These are phyloP conservation scores for Populus hybrid DNA, from an alignment of 441 rosid species.

Conservation along the genomic window DNA sequence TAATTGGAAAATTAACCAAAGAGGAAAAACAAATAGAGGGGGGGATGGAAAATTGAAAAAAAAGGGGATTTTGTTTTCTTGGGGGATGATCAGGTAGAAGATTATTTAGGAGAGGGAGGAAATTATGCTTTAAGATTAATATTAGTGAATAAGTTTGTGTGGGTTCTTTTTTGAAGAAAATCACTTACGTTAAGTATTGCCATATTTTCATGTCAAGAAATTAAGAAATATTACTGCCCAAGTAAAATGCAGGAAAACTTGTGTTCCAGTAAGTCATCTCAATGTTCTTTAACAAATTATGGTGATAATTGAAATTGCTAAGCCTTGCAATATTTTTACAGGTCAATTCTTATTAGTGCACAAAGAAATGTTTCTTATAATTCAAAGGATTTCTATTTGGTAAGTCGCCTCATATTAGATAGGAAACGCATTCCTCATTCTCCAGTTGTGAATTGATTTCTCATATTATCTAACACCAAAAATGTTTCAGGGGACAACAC, in stretches of 20 bases:
- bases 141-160: not conserved
- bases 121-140: not conserved
- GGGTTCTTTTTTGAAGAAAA: not conserved
- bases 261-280: not conserved
- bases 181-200: not conserved
- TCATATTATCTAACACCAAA: not conserved
- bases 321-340: slow-evolving; percentile 18
- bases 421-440: too few relatives aligned
- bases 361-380: slow-evolving; percentile 32
- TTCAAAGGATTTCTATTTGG: slow-evolving; percentile 30
- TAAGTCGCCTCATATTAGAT: slow-evolving; percentile 3
- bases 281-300: not conserved
- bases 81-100: not conserved
- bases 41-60: not conserved
- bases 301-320: not conserved
- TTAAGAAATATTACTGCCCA: not conserved
- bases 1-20: not conserved
- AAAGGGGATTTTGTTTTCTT: not conserved
- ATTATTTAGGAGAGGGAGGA: not conserved
- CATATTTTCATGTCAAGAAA: not conserved
- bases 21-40: not conserved
- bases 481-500: slow-evolving; percentile 32
- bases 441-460: not conserved
- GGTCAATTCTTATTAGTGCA: slow-evolving; percentile 38
- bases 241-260: not conserved